Evolutionary conservation across 495 filamentous ascomycete genomes (phyloP).

Genomic region (Talaromyces liani): DNA sequence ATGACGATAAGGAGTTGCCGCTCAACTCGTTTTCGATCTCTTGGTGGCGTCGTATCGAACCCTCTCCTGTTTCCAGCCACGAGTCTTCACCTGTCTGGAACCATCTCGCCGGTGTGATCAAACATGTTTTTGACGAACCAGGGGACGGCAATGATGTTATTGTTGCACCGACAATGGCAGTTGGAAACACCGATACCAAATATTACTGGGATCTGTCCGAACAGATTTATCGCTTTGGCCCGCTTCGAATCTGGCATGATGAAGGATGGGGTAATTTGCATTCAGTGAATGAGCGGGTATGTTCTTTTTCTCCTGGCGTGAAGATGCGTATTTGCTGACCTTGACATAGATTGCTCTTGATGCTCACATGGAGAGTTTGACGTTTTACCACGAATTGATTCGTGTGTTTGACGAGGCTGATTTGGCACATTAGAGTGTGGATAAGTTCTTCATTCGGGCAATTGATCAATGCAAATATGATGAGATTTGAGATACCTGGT

Average conservation of each 20-base stretch:
- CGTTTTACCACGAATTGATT: neutral
- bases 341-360: neutral
- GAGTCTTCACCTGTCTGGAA: conserved; percentile 42
- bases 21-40: neutral
- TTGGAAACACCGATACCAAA: conserved; percentile 55
- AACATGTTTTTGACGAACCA: conserved; percentile 43
- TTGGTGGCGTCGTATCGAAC: conserved; percentile 17
- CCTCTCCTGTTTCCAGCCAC: conserved; percentile 49
- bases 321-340: neutral
- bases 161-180: conserved; percentile 48
- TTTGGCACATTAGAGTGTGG: neutral
- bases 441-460: neutral
- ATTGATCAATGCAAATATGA: neutral
- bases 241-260: conserved; percentile 23
- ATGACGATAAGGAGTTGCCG: conserved; percentile 9
- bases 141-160: conserved; percentile 39
- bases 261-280: neutral
- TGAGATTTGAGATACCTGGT: neutral
- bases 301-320: neutral
- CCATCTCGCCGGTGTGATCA: conserved; percentile 21
- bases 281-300: conserved; percentile 2
- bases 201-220: conserved; percentile 51
- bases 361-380: neutral
- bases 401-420: neutral
- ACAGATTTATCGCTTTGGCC: conserved; percentile 49